Conservation (phyloP, 306 rosid genomes). For the Neltuma alba region DNA sequence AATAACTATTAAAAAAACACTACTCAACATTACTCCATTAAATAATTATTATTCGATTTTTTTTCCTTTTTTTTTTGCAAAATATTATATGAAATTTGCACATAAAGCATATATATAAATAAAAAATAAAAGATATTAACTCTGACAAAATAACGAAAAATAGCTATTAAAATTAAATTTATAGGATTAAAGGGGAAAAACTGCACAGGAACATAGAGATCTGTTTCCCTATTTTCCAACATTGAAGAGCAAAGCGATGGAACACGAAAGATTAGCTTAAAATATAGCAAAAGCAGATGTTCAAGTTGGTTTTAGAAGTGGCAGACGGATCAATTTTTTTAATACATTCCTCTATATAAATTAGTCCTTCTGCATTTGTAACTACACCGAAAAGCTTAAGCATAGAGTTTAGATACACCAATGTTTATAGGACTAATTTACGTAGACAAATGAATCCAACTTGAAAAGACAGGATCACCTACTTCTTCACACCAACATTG, state of each 20-base stretch:
- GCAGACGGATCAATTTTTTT: neutral
- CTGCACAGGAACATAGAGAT: neutral
- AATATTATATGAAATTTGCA: too few species aligned
- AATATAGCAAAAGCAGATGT: neutral
- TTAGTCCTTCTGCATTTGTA: neutral
- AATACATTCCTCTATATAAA: neutral
- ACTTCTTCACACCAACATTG: constrained; percentile 59
- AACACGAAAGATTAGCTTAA: neutral
- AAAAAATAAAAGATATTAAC: too few species aligned
- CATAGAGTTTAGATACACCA: neutral
- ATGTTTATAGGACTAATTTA: neutral
- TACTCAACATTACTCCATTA: too few species aligned
- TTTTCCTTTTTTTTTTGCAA: too few species aligned
- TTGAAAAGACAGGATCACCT: neutral
- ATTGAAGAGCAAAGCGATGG: neutral
- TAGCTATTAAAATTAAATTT: neutral
- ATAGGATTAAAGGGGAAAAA: neutral
- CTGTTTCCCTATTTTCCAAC: neutral
- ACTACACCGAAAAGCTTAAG: neutral
- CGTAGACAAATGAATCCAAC: neutral
- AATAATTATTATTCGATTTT: too few species aligned
- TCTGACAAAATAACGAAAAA: neutral
- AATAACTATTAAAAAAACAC: too few species aligned
- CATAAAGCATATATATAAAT: too few species aligned
- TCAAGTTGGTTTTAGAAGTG: neutral